Base-by-base conservation (phyloP, 345 rosid genomes). In the Pugionium dolabratum region DNA sequence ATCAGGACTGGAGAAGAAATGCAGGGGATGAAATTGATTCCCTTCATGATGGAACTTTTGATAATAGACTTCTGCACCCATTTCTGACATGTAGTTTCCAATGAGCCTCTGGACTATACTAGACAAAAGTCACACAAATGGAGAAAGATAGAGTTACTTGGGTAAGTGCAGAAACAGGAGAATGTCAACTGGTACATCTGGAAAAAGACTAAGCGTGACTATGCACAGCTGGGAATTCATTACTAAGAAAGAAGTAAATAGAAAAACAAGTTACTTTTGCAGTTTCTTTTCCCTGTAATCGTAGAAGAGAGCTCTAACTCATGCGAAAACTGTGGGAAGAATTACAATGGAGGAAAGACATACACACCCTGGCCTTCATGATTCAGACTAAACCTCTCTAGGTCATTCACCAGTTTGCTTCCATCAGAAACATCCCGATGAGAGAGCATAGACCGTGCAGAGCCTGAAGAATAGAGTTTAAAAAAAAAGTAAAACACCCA, bases 1-100 rank as follows among this genome's bases (percentile, higher is more conserved):
- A 67, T 62, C 84, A 61, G 79, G 81, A 61, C 79, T 58, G 26
- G 97, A 84, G 77, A 90, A 94, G 71, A 93, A 93, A 69, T 84
- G 85, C 58, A 90, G 83, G 1, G 96, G 95, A 70, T 84, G 84
- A 78, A 88, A 90, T 30, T 79, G 81, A 72, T 74, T 82, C 2
- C 46, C 59, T 32, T 79, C 86, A 43, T 86, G 85, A 34, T 80
- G 80, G 77, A 94, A 88, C 69, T 83, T 85, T 76, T 90, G 99
- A 77, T 77, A 79, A 73, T 82, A 77, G 64, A 86, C 89, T 86
- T 94, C 95, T 45, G 95, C 95, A 74, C 87, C 96, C 83, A 88
- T 70, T 52, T 81, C 79, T 33, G 84, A 86, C 79, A 90, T 82
- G 68, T 84, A 88, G 9, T 69, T 72, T 10, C 86, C 86, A 55